phyloP scores from a whole-genome alignment of 805 yeast species.

The Yarrowia divulgata region DNA sequence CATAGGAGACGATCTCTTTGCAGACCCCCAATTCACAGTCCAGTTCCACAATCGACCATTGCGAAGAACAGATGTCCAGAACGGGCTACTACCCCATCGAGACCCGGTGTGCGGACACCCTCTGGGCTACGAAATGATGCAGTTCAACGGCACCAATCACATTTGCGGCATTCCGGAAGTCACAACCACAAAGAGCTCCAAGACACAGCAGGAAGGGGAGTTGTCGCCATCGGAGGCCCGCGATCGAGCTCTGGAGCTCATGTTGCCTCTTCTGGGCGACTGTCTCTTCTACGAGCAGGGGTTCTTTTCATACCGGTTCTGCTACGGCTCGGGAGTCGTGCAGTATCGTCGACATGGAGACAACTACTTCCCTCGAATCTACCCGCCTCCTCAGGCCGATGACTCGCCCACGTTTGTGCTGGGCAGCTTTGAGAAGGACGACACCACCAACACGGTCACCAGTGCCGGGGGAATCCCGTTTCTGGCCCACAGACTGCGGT shows the following conservation, averaged over 20 bases:
- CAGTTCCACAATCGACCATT: slow-evolving; percentile 30
- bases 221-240: slow-evolving; percentile 28
- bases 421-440: slow-evolving; percentile 44
- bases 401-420: slow-evolving; percentile 49
- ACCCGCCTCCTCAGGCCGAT: slow-evolving; percentile 43
- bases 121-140: slow-evolving; percentile 41
- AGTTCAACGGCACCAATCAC: slow-evolving; percentile 41
- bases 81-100: slow-evolving; percentile 4
- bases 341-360: slow-evolving; percentile 55
- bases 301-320: slow-evolving; percentile 64
- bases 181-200: not conserved
- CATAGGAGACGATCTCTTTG: slow-evolving; percentile 30
- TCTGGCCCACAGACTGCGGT: slow-evolving; percentile 53
- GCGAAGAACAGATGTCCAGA: slow-evolving; percentile 1
- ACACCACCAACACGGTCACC: slow-evolving; percentile 42
- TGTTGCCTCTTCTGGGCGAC: slow-evolving; percentile 40
- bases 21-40: slow-evolving; percentile 34
- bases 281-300: slow-evolving; percentile 51
- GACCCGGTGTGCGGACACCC: slow-evolving; percentile 21
- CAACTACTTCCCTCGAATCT: slow-evolving; percentile 30
- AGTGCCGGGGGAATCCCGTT: slow-evolving; percentile 43
- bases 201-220: not conserved
- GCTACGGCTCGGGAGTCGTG: slow-evolving; percentile 57
- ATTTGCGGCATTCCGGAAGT: slow-evolving; percentile 43
- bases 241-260: slow-evolving; percentile 41